These are phyloP conservation scores for Lyophyllum decastes DNA, from an alignment of 768 basidiomycete genomes.

Conservation along the genomic window DNA sequence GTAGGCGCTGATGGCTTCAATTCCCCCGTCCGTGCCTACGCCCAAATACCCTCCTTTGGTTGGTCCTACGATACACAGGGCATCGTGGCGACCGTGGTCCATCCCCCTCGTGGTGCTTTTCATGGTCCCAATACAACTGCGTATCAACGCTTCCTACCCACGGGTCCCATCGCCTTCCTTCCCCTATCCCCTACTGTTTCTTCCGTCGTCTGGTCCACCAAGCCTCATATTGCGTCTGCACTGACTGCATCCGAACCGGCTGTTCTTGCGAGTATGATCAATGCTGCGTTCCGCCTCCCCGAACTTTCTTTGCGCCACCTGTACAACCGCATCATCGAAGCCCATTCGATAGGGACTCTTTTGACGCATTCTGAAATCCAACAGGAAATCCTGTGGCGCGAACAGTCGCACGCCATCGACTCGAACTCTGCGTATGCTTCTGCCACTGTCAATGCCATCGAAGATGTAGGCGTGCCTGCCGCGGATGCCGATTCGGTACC, in stretches of 20 bases:
- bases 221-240: constrained; percentile 70
- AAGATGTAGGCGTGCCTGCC: constrained; percentile 56
- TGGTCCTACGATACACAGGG: constrained; percentile 91
- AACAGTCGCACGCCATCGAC: constrained; percentile 68
- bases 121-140: constrained; percentile 75
- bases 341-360: constrained; percentile 41
- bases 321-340: constrained; percentile 59
- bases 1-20: constrained; percentile 94
- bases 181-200: constrained; percentile 79
- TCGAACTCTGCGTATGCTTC: constrained; percentile 65
- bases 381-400: constrained; percentile 73
- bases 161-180: constrained; percentile 94
- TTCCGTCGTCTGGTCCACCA: constrained; percentile 95
- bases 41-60: constrained; percentile 84
- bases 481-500: constrained; percentile 66
- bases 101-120: constrained; percentile 64
- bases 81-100: constrained; percentile 85
- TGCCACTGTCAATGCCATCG: constrained; percentile 27
- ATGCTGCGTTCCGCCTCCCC: constrained; percentile 88
- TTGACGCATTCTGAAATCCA: constrained; percentile 51
- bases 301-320: constrained; percentile 71
- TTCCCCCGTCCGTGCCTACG: constrained; percentile 88
- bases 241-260: constrained; percentile 65
- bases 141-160: constrained; percentile 93
- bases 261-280: constrained; percentile 75